Base-by-base conservation (phyloP, 164 flowering plant genomes). In the Taxillus chinensis region DNA sequence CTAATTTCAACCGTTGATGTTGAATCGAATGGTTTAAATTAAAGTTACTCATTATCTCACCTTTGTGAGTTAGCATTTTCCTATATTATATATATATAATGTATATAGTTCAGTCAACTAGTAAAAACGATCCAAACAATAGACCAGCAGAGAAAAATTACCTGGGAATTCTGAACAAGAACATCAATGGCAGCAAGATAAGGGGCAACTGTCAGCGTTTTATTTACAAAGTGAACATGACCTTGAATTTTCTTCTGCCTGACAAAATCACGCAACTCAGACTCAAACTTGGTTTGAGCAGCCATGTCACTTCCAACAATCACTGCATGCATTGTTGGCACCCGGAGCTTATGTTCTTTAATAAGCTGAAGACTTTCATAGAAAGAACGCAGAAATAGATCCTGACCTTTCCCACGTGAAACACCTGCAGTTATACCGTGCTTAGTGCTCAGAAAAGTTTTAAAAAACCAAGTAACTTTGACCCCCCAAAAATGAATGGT, bases 91-190 rank as follows among this genome's bases (percentile, higher is more conserved):
- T n/a, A n/a, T n/a, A n/a, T n/a, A n/a, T n/a, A n/a, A n/a, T n/a
- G n/a, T n/a, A n/a, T n/a, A n/a, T n/a, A n/a, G n/a, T n/a, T n/a
- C n/a, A n/a, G n/a, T n/a, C n/a, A n/a, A n/a, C n/a, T n/a, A n/a
- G n/a, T n/a, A n/a, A n/a, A n/a, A n/a, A n/a, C n/a, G n/a, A n/a
- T n/a, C n/a, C 50, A 46, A 46, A 48, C 13, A 11, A 48, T 43
- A 6, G 46, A 48, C 51, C 9, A 8, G 13, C 13, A 7, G 9
- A 48, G 12, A 8, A 43, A 52, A 39, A 39, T 4, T 75, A 90
- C 98, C 95, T 90, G 99, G 61, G 99, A 89, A 67, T 93, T 91
- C 69, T 93, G 99, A 43, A 93, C 96, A 73, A 93, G 95, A 65
- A 93, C 89, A 78, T 93, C 99, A 60, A 86, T 81, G 4, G 99